Evolutionary conservation across 441 rosid species (phyloP).

Genomic region (Daphne laureola): DNA sequence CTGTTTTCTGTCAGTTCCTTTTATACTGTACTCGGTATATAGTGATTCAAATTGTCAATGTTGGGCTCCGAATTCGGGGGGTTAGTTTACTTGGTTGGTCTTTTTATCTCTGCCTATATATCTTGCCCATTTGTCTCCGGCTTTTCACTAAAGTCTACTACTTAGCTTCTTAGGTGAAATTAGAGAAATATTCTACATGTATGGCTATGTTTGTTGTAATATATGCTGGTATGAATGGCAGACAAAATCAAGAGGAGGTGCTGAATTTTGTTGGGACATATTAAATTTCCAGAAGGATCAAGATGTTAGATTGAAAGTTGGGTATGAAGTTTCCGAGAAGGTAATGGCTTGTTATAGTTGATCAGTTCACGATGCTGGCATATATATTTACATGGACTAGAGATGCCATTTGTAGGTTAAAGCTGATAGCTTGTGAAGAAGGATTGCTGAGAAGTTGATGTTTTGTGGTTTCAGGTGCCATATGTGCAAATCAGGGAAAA

Average conservation of each 20-base stretch:
- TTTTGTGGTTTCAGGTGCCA: slow-evolving; percentile 44
- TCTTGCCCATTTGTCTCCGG: too few species aligned
- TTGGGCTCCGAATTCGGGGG: too few species aligned
- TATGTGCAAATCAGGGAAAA: slow-evolving; percentile 88
- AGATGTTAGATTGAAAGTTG: slow-evolving; percentile 74
- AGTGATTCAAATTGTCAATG: not conserved
- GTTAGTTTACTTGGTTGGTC: too few species aligned
- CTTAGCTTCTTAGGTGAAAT: too few species aligned
- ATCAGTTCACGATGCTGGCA: too few species aligned
- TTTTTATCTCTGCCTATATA: too few species aligned
- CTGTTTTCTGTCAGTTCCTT: not conserved
- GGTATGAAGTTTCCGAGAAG: slow-evolving; percentile 69
- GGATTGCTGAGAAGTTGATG: not conserved
- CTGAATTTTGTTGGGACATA: slow-evolving; percentile 69
- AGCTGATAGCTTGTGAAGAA: not conserved
- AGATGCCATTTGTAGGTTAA: too few species aligned
- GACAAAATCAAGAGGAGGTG: slow-evolving; percentile 76
- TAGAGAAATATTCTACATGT: too few species aligned
- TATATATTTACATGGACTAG: too few species aligned
- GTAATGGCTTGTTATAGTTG: slow-evolving; percentile 25
- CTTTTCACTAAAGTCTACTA: too few species aligned
- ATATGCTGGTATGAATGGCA: slow-evolving; percentile 25
- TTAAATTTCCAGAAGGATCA: slow-evolving; percentile 74
- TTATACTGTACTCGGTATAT: not conserved
- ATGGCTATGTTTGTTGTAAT: not conserved